Evolutionary conservation across 768 basidiomycete genomes (phyloP).

Genomic region (Rhizopogon vesiculosus): DNA sequence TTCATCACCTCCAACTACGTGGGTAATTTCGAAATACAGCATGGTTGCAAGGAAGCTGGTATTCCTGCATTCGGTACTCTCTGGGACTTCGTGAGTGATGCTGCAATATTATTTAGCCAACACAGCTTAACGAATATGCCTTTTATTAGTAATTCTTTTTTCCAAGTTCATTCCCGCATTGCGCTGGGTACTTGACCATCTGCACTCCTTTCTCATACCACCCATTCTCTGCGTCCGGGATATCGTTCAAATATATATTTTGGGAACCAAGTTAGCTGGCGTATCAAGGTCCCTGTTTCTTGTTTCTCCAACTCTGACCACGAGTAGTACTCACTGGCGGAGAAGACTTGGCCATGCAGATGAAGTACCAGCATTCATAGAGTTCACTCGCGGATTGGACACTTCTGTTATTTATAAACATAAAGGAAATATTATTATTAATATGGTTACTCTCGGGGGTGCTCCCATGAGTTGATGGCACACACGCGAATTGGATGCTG

Average conservation of each 20-base stretch:
- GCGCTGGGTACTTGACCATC: neutral
- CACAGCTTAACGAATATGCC: neutral
- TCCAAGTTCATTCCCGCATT: slow-evolving; percentile 3
- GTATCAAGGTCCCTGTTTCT: slow-evolving; percentile 5
- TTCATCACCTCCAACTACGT: slow-evolving; percentile 81
- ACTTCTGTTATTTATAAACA: slow-evolving; percentile 7
- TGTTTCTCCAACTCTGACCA: slow-evolving; percentile 1
- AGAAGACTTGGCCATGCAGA: slow-evolving; percentile 6
- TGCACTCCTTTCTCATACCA: slow-evolving; percentile 2
- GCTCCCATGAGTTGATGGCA: no score
- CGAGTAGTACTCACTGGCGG: slow-evolving; percentile 4
- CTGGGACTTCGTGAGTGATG: slow-evolving; percentile 55
- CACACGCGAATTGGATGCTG: no score
- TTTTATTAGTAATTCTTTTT: slow-evolving; percentile 17
- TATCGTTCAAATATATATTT: neutral
- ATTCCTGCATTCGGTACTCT: slow-evolving; percentile 68
- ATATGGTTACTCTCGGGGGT: no score
- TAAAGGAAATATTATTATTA: no score
- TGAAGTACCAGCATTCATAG: slow-evolving; percentile 7
- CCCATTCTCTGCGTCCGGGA: neutral
- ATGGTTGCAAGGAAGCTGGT: slow-evolving; percentile 66
- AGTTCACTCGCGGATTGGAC: slow-evolving; percentile 6
- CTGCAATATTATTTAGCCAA: slow-evolving; percentile 2
- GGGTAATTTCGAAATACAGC: slow-evolving; percentile 76
- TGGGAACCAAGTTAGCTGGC: neutral